Base-by-base conservation (phyloP, 305 asterid species). In the Ilex paraguariensis region DNA sequence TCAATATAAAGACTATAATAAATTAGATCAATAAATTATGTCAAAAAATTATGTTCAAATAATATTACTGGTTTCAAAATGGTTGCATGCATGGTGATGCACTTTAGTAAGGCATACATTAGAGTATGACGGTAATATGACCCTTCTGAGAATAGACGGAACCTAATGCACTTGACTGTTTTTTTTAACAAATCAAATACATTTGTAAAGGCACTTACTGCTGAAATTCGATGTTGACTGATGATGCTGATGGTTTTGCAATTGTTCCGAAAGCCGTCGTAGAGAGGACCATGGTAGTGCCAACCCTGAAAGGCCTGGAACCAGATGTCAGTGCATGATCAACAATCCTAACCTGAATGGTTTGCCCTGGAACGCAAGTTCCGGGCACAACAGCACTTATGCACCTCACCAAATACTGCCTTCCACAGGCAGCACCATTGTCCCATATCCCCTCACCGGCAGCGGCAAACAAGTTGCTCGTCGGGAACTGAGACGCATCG, bases 361-460 rank as follows among this genome's bases (percentile, higher is more conserved):
- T 67, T 57, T 81, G 70, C 3, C 71, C 82, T 21, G 65, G 56
- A 2, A 63, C 44, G 75, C 97, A 90, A n/a, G 84, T 58, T 48
- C 31, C 45, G 8, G 78, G 77, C 52, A 48, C 30, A 3, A 54
- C 60, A 3, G 82, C 82, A 71, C 85, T 87, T 51, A 90, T 82
- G 73, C 97, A 90, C 63, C 70, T 71, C 50, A 85, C 84, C 64
- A 82, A 13, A 52, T 90, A 90, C 75, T 81, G 84, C 67, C 97
- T 80, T 46, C 97, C 97, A 50, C 96, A 90, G 1, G 95, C 82
- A 4, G 97, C 92, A 3, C 97, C 91, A 15, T 85, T 80, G 68
- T 90, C 97, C 97, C 97, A 90, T 11, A 90, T 71, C 59, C 88
- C 90, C 64, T 90, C 95, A 3, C 97, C 91, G 0, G 90, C 97